phyloP scores from a whole-genome alignment of 2,329 filamentous ascomycete genomes.

The Sarocladium kiliense region DNA sequence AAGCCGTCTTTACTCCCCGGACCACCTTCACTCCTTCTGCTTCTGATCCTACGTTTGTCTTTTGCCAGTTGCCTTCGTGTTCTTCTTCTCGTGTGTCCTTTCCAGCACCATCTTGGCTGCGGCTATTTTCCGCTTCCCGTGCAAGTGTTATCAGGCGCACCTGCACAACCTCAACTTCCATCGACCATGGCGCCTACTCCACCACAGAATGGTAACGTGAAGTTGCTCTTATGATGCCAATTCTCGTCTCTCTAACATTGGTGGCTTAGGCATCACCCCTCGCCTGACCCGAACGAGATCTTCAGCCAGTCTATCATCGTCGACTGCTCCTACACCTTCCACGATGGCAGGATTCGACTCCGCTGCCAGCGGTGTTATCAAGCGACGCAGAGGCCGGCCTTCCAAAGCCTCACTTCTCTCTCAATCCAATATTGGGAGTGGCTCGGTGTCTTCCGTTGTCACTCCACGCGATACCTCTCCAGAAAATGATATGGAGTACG shows the following conservation, averaged over 20 bases:
- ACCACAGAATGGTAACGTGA: neutral
- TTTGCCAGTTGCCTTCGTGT: neutral
- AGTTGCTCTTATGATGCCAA: neutral
- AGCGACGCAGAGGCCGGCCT: slow-evolving; percentile 2
- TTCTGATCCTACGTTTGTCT: too few relatives aligned
- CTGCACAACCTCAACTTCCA: neutral
- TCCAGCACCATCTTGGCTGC: neutral
- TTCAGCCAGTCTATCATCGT: neutral
- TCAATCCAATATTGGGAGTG: slow-evolving; percentile 14
- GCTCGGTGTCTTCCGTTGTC: slow-evolving; percentile 26
- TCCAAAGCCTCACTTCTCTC: slow-evolving; percentile 1
- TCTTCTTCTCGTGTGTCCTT: neutral
- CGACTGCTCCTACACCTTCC: neutral
- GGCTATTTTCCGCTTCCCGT: neutral
- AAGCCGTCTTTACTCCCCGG: too few relatives aligned
- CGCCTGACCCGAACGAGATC: neutral
- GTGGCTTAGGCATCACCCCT: neutral
- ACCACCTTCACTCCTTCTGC: too few relatives aligned
- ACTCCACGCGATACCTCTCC: slow-evolving; percentile 25
- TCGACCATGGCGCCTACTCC: neutral
- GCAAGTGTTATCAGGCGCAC: neutral
- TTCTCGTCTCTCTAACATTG: too few relatives aligned
- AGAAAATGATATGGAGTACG: slow-evolving; percentile 23
- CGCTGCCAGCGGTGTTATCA: neutral
- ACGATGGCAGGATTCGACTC: neutral